phyloP scores from a whole-genome alignment of 192 early-diverging fungal genomes.

The Lobosporangium transversale region DNA sequence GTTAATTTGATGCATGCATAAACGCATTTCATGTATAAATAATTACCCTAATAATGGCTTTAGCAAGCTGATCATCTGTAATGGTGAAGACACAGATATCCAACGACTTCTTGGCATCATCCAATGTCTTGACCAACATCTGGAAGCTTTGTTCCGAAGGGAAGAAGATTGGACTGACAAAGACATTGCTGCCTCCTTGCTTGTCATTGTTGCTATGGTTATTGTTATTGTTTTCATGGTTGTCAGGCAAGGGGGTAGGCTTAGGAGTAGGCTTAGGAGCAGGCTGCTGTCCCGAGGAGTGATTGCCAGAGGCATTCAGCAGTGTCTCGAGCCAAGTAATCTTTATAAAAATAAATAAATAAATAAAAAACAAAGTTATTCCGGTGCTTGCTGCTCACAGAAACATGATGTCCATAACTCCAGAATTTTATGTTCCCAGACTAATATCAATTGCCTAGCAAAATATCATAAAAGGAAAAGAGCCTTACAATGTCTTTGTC shows the following conservation, averaged over 20 bases:
- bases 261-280: slow-evolving; percentile 7
- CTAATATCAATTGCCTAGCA: not conserved
- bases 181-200: slow-evolving; percentile 23
- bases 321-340: slow-evolving; percentile 52
- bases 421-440: too few species aligned
- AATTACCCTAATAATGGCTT: slow-evolving; percentile 70
- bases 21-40: too few species aligned
- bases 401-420: too few species aligned
- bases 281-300: slow-evolving; percentile 25
- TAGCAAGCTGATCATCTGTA: slow-evolving; percentile 76
- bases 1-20: not conserved
- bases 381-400: too few species aligned
- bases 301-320: slow-evolving; percentile 41
- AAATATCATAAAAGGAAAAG: slow-evolving; percentile 5
- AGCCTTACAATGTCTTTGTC: slow-evolving; percentile 48
- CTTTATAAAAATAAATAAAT: slow-evolving; percentile 6
- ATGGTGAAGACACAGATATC: slow-evolving; percentile 81
- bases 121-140: slow-evolving; percentile 61
- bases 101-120: slow-evolving; percentile 64
- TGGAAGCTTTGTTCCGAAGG: slow-evolving; percentile 70
- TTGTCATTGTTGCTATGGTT: slow-evolving; percentile 13
- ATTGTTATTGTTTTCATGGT: not conserved
- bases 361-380: not conserved
- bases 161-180: slow-evolving; percentile 62
- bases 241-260: not conserved